Conservation (phyloP, 1,139 yeast species). For the Hyphopichia fennica region DNA sequence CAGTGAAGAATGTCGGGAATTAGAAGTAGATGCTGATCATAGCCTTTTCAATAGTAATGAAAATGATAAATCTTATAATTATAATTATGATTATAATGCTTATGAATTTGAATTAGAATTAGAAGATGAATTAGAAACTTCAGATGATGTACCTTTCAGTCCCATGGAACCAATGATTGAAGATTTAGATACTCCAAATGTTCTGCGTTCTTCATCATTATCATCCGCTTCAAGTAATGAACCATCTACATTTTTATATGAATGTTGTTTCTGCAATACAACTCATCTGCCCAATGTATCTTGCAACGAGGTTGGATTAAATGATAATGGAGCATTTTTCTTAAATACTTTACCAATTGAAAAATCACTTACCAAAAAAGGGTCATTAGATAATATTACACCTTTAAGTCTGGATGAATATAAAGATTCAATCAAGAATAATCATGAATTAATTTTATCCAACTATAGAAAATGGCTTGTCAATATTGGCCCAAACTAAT, state of each 20-base stretch:
- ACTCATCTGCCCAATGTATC: conserved; percentile 9
- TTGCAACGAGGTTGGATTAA: conserved; percentile 6
- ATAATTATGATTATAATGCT: conserved; percentile 1
- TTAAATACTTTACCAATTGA: neutral
- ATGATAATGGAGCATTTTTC: neutral
- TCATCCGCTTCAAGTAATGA: conserved; percentile 8
- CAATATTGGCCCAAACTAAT: conserved; percentile 12
- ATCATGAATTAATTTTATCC: conserved; percentile 19
- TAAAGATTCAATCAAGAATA: conserved; percentile 8
- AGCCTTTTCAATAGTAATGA: neutral
- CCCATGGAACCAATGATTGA: conserved; percentile 3
- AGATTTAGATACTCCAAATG: neutral
- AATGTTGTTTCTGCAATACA: conserved; percentile 11
- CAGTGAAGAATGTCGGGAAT: conserved; percentile 16
- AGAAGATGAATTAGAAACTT: neutral
- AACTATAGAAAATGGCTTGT: conserved; percentile 32
- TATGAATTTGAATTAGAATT: neutral
- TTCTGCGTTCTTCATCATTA: conserved; percentile 8
- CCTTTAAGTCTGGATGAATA: neutral
- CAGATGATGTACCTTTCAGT: neutral
- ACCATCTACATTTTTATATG: conserved; percentile 8
- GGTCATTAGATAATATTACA: neutral
- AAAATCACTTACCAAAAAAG: neutral
- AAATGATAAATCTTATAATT: neutral
- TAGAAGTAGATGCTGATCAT: conserved; percentile 11